A percentile compares a stretch with the other conserved stretches of the same genome.
phyloP scores from a whole-genome alignment of 2,329 filamentous ascomycete species.

The Fusarium irregulare region DNA sequence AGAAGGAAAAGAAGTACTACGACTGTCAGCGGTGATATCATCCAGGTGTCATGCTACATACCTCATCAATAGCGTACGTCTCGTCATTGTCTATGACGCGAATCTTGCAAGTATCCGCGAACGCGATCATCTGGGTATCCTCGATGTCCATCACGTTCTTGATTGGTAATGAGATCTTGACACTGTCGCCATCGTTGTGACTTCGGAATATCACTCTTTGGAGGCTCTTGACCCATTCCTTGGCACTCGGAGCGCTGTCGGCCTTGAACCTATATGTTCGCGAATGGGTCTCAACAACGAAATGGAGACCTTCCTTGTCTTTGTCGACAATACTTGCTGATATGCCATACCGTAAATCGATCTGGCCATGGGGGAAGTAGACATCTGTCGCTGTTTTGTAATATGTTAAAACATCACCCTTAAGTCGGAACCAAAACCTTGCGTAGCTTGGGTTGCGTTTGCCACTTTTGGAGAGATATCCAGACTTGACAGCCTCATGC shows the following conservation, averaged over 20 bases:
- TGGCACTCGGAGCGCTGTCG: conserved; percentile 87
- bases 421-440: conserved; percentile 92
- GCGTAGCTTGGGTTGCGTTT: conserved; percentile 88
- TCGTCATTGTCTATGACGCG: conserved; percentile 93
- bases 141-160: conserved; percentile 92
- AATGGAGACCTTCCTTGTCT: conserved; percentile 80
- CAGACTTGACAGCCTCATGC: conserved; percentile 83
- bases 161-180: conserved; percentile 93
- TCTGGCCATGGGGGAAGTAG: conserved; percentile 91
- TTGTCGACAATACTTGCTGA: conserved; percentile 83
- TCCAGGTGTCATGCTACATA: conserved; percentile 53
- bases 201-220: conserved; percentile 96
- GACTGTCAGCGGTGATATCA: conserved; percentile 2
- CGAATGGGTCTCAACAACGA: conserved; percentile 84
- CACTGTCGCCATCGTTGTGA: conserved; percentile 95
- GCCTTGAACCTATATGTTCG: conserved; percentile 89
- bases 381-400: conserved; percentile 84
- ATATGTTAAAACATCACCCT: conserved; percentile 92
- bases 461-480: conserved; percentile 88
- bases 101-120: conserved; percentile 93
- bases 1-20: conserved; percentile 97
- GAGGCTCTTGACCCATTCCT: conserved; percentile 95
- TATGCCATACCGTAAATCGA: conserved; percentile 91
- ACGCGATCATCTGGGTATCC: conserved; percentile 88
- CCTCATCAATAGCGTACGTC: conserved; percentile 94